These are phyloP conservation scores for Lachancea quebecensis DNA, from an alignment of 805 yeast genomes.

Conservation along the genomic window DNA sequence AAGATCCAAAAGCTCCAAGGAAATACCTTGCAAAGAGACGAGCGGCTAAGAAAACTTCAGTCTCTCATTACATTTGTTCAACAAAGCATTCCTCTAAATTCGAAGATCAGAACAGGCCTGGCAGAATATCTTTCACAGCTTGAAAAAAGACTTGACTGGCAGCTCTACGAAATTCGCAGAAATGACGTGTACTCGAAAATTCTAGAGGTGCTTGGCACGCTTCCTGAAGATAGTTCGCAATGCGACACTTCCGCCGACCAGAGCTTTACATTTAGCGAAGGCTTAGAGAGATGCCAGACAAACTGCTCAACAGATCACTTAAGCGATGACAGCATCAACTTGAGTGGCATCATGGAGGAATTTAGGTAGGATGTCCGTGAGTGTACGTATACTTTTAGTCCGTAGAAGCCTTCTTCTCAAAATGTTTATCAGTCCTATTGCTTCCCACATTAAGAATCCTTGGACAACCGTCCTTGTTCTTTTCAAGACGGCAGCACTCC, in stretches of 20 bases:
- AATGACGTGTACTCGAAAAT: conserved; percentile 18
- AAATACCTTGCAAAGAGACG: conserved; percentile 30
- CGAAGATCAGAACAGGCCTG: conserved; percentile 45
- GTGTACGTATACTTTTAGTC: not conserved
- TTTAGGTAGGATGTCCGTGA: not conserved
- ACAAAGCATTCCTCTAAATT: conserved; percentile 48
- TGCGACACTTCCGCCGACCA: conserved; percentile 13
- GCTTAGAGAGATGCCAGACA: conserved; percentile 10
- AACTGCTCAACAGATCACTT: not conserved
- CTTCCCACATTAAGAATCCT: conserved; percentile 74
- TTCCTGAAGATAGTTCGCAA: not conserved
- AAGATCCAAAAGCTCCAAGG: conserved; percentile 32
- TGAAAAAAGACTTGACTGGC: conserved; percentile 49
- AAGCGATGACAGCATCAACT: not conserved
- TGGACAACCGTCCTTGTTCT: conserved; percentile 91
- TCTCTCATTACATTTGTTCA: conserved; percentile 35
- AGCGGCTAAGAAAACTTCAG: conserved; percentile 34
- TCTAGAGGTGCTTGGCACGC: not conserved
- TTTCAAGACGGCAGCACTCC: conserved; percentile 75
- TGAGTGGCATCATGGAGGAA: not conserved
- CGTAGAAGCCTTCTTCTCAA: conserved; percentile 30
- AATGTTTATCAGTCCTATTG: conserved; percentile 58
- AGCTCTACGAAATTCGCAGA: conserved; percentile 47
- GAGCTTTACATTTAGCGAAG: conserved; percentile 19
- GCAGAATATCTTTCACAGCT: conserved; percentile 40